These are phyloP conservation scores for Lachnum nothofagi DNA, from an alignment of 2,329 filamentous ascomycete species.

Conservation along the genomic window DNA sequence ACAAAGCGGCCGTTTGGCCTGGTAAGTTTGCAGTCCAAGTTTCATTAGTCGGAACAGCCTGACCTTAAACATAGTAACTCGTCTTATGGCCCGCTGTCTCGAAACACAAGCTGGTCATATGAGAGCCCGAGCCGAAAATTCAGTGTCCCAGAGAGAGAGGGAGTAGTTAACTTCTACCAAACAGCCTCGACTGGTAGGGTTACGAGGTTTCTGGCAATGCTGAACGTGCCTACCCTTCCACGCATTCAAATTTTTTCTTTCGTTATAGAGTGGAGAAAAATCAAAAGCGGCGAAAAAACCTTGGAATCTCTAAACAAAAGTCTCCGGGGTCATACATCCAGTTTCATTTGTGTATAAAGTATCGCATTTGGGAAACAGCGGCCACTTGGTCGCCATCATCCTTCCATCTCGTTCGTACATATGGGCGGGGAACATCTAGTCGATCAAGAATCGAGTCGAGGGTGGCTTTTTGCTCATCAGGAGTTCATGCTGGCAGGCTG, in stretches of 20 bases:
- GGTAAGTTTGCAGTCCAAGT: slow-evolving; percentile 49
- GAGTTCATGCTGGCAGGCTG: background rate
- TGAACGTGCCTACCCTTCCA: background rate
- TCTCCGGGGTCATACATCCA: background rate
- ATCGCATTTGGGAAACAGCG: background rate
- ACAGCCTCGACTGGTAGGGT: too few relatives aligned
- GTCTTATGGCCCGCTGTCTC: slow-evolving; percentile 61
- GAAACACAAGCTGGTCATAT: slow-evolving; percentile 60
- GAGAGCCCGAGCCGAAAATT: slow-evolving; percentile 51
- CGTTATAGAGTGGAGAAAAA: background rate
- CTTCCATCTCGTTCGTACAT: slow-evolving; percentile 4
- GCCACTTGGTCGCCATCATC: background rate
- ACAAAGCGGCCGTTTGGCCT: slow-evolving; percentile 88
- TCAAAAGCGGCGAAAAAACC: background rate
- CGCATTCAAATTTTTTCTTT: background rate
- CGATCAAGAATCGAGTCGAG: background rate
- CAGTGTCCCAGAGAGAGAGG: slow-evolving; percentile 26
- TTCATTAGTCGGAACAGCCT: slow-evolving; percentile 25
- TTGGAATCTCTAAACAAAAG: background rate
- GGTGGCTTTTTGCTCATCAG: background rate
- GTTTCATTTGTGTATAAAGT: slow-evolving; percentile 8
- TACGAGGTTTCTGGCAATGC: background rate
- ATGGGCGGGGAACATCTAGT: slow-evolving; percentile 5
- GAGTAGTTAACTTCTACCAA: background rate
- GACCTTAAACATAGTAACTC: slow-evolving; percentile 49